phyloP scores from a whole-genome alignment of 1,284 basidiomycete genomes.

The Rhizoctonia solani region DNA sequence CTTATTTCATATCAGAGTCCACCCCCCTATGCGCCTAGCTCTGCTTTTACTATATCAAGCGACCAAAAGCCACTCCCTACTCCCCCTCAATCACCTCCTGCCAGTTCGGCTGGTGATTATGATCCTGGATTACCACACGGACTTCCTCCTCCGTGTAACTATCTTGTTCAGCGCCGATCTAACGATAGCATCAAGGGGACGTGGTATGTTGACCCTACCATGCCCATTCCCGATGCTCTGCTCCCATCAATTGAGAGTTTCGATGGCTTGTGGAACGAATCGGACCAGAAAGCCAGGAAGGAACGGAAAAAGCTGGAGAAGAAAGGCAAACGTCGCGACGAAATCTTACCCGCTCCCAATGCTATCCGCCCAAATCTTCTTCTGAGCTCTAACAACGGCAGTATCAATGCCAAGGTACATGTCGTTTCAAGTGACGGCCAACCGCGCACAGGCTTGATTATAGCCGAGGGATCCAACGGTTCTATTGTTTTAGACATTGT shows the following conservation, averaged over 20 bases:
- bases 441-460: neutral
- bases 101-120: neutral
- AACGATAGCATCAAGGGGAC: slow-evolving; percentile 19
- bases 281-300: slow-evolving; percentile 2
- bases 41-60: neutral
- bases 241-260: slow-evolving; percentile 3
- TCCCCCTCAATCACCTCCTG: neutral
- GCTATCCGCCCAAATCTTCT: slow-evolving; percentile 21
- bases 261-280: slow-evolving; percentile 26
- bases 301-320: slow-evolving; percentile 13
- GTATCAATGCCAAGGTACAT: slow-evolving; percentile 14
- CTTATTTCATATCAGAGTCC: neutral
- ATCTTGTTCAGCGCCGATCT: slow-evolving; percentile 1
- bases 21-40: slow-evolving; percentile 1
- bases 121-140: neutral
- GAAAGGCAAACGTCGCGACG: slow-evolving; percentile 19
- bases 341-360: neutral
- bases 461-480: slow-evolving; percentile 15
- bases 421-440: slow-evolving; percentile 19
- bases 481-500: slow-evolving; percentile 17
- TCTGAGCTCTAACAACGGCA: slow-evolving; percentile 17
- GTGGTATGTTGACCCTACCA: slow-evolving; percentile 21
- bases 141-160: slow-evolving; percentile 9
- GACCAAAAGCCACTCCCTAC: slow-evolving; percentile 12
- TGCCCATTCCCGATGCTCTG: slow-evolving; percentile 8